Evolutionary conservation across 495 filamentous ascomycete species (phyloP), one percentile per base, ranked within the genome.

Genomic region (Penicilliopsis zonata): DNA sequence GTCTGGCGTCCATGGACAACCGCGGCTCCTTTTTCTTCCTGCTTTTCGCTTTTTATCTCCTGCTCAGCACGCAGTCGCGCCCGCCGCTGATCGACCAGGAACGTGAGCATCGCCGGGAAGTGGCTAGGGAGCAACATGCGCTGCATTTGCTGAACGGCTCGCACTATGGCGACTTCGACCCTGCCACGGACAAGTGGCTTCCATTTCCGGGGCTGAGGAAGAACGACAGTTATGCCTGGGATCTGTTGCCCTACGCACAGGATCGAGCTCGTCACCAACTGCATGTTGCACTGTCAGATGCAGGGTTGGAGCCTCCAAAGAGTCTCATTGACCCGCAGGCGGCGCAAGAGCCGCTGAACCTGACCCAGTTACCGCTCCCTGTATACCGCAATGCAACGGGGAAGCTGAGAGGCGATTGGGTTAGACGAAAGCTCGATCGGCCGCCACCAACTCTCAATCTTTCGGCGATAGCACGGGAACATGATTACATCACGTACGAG

Each of bases 341-440:
- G 36, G 50, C 45, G 43, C n/a, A n/a, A n/a, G 61, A 50, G 37
- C 50, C 48, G 10, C 46, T 52, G 45, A 62, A 57, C 46, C 54
- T 58, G 28, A 63, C 44, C 40, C 55, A 46, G 32, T 50, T 61
- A 33, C 57, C 45, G 50, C 48, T 64, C 5, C 63, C 72, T 1
- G 49, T 85, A 9, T 94, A 87, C 65, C 70, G 74, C 44, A 94
- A 94, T 57, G 69, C 79, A 18, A 87, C 85, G 5, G 82, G 86
- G 0, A 76, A 74, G 28, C 63, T 90, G 13, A 62, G 66, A 13
- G 86, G 86, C 8, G 61, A 74, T 37, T 94, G 85, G 84, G 70
- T 80, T 33, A 74, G 80, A 5, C 60, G 57, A 35, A 53, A 64
- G 10, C 59, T 57, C 33, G 52, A 51, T 37, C 41, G 42, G 13